Base-by-base conservation (phyloP, 75 land plant species). In the Chamaecyparis obtusa region DNA sequence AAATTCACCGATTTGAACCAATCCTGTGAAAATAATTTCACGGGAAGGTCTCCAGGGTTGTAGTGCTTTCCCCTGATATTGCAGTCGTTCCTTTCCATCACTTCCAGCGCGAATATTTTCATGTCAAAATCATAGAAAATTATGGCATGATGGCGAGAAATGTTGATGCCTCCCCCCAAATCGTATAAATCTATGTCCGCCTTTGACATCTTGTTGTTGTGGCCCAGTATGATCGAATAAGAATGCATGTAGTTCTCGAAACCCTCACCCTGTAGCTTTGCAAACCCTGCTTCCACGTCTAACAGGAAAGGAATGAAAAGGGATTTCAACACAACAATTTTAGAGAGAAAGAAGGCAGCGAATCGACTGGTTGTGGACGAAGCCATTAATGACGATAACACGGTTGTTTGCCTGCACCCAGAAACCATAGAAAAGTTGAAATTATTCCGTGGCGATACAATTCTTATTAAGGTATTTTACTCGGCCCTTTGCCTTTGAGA, bases 171-270 rank as follows among this genome's bases (percentile, higher is more conserved):
- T 33, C 99, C 99, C 71, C 99, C 99, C 43, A 97, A 89, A 83
- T 91, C 88, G 17, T 95, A 90, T 77, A 98, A 93, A 88, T 98
- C 99, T 76, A 97, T 97, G 87, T 98, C 99, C 37, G 97, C 99
- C 17, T 94, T 74, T 33, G 97, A 94, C 85, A 96, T 95, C 94
- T 95, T 97, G 88, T 93, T 93, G 91, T 98, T 97, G 19, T 97
- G 92, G 44, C 99, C 99, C 48, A 98, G 91, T 74, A 97, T 87
- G 41, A 98, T 95, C 87, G 99, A 98, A 87, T 98, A 98, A 74
- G 96, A 95, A 85, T 98, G 99, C 99, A 98, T 98, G 88, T 95
- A 97, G 88, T 98, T 97, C 92, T 95, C 99, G 88, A 98, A 98
- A 88, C 95, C 97, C 90, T 98, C 99, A 2, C 99, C 99, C 69